Evolutionary conservation across 768 basidiomycete genomes (phyloP).

Genomic region (Russula olivacea): DNA sequence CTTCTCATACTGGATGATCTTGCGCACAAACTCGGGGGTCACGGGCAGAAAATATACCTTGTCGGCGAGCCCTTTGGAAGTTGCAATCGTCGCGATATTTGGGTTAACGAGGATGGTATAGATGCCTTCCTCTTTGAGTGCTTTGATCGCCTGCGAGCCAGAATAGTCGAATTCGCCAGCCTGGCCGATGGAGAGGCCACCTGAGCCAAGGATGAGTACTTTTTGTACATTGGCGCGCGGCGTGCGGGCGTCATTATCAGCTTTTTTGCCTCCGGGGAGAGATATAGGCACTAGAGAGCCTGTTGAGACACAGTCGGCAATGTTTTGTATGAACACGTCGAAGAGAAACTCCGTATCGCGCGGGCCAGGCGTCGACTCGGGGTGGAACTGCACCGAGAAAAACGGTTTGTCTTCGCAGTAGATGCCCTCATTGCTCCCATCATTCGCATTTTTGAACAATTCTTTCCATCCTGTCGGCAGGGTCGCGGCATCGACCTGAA

Average conservation of each 20-base stretch:
- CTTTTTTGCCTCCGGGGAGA: slow-evolving; percentile 76
- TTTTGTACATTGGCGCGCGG: slow-evolving; percentile 80
- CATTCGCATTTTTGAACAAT: slow-evolving; percentile 94
- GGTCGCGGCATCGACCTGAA: slow-evolving; percentile 78
- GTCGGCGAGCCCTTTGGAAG: slow-evolving; percentile 95
- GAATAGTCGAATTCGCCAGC: slow-evolving; percentile 99
- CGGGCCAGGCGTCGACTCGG: slow-evolving; percentile 94
- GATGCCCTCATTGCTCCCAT: slow-evolving; percentile 96
- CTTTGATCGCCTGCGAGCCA: slow-evolving; percentile 98
- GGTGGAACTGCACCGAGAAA: slow-evolving; percentile 99
- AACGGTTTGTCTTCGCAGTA: slow-evolving; percentile 89
- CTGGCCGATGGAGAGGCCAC: slow-evolving; percentile 87
- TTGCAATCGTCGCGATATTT: slow-evolving; percentile 98
- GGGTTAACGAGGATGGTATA: slow-evolving; percentile 99
- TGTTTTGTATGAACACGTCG: slow-evolving; percentile 90
- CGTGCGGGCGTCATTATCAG: slow-evolving; percentile 68
- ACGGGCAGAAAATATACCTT: slow-evolving; percentile 99
- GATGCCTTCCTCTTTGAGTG: slow-evolving; percentile 97
- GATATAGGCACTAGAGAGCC: slow-evolving; percentile 50
- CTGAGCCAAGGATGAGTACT: slow-evolving; percentile 95
- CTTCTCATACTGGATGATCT: slow-evolving; percentile 97
- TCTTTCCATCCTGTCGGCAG: slow-evolving; percentile 87
- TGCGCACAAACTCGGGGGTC: slow-evolving; percentile 94
- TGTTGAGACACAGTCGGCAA: slow-evolving; percentile 64
- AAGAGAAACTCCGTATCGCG: slow-evolving; percentile 98